phyloP scores from a whole-genome alignment of 2,329 filamentous ascomycete genomes.

The Phoma sp. region DNA sequence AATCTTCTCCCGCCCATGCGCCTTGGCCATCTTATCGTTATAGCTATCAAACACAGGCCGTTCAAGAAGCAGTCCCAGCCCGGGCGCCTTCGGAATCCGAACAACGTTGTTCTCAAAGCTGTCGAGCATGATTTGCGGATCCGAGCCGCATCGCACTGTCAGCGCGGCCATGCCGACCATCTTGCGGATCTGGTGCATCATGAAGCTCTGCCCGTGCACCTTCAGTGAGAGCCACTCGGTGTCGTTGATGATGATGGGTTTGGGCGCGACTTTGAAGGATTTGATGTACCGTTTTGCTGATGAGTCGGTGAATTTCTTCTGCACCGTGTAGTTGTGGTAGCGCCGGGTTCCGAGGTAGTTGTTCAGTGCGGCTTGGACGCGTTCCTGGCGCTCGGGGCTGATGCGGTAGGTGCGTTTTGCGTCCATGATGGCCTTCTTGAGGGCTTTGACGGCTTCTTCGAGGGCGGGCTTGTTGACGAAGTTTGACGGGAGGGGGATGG shows the following conservation, averaged over 20 bases:
- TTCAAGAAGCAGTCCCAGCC: constrained; percentile 86
- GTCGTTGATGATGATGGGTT: constrained; percentile 78
- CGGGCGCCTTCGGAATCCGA: constrained; percentile 92
- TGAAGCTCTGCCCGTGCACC: constrained; percentile 97
- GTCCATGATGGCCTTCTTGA: constrained; percentile 81
- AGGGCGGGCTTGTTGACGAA: constrained; percentile 45
- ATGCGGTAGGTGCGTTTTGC: constrained; percentile 89
- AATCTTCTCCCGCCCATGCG: constrained; percentile 71
- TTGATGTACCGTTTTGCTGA: constrained; percentile 92
- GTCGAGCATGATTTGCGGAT: constrained; percentile 72
- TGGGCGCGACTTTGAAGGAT: constrained; percentile 77
- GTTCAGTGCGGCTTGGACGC: constrained; percentile 77
- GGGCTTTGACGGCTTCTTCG: constrained; percentile 55
- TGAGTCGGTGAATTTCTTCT: constrained; percentile 81
- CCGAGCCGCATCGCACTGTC: constrained; percentile 82
- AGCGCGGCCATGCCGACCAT: constrained; percentile 95
- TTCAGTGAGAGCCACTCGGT: constrained; percentile 96
- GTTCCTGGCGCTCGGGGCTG: constrained; percentile 71
- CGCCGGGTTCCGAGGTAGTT: constrained; percentile 85
- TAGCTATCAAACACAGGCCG: constrained; percentile 90
- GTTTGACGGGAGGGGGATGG: constrained; percentile 34
- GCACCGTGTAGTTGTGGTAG: constrained; percentile 97
- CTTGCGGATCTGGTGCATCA: constrained; percentile 99
- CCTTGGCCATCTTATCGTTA: constrained; percentile 74
- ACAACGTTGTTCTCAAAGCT: constrained; percentile 76